Conservation (phyloP, 345 rosid species). For the Aquilaria sinensis region DNA sequence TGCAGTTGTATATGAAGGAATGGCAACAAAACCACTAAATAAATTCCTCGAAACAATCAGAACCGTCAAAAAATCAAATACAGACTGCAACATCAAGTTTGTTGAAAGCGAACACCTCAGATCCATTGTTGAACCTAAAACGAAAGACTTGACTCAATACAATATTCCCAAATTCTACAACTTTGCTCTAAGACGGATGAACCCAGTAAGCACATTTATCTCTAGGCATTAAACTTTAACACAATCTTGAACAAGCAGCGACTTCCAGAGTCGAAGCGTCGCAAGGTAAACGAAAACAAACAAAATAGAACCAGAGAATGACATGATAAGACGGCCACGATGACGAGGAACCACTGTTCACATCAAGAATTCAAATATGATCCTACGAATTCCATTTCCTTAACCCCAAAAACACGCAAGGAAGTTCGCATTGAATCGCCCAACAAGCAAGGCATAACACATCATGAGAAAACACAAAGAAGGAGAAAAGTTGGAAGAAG, state of each 20-base stretch:
- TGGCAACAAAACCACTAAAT: not conserved
- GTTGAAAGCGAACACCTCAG: constrained; percentile 16
- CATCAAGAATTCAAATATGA: constrained; percentile 26
- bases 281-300: not conserved
- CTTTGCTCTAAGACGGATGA: not conserved
- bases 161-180: not conserved
- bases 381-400: constrained; percentile 12
- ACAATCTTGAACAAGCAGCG: constrained; percentile 7
- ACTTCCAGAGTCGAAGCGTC: constrained; percentile 4
- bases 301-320: not conserved
- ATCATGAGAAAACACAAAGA: not conserved
- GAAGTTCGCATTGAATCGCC: constrained; percentile 18
- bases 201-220: constrained; percentile 19
- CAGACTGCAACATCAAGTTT: not conserved
- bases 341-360: constrained; percentile 8
- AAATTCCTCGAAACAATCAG: not conserved
- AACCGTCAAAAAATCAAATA: not conserved
- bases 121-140: constrained; percentile 29
- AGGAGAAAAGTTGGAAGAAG: not conserved
- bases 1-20: not conserved
- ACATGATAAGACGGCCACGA: not conserved
- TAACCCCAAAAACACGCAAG: constrained; percentile 8
- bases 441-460: constrained; percentile 10
- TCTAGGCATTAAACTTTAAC: constrained; percentile 9
- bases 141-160: not conserved